A percentile compares a stretch with the other conserved stretches of the same genome.
phyloP scores from a whole-genome alignment of 2,329 filamentous ascomycete species.

The Exophiala sideris region DNA sequence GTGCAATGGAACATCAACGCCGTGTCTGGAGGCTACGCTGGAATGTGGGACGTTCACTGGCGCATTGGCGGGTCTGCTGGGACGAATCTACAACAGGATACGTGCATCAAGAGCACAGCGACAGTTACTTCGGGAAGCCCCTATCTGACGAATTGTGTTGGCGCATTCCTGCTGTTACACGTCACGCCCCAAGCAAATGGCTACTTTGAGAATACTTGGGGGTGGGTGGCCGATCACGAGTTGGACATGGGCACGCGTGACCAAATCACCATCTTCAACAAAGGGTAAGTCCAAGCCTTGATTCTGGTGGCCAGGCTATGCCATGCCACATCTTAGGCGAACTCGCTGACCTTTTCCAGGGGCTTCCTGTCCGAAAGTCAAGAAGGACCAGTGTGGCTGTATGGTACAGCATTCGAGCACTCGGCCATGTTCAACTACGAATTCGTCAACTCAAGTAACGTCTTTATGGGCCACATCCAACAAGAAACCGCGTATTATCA shows the following conservation, averaged over 20 bases:
- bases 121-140: constrained; percentile 29
- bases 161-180: constrained; percentile 56
- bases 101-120: constrained; percentile 35
- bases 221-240: constrained; percentile 36
- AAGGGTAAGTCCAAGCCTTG: constrained; percentile 42
- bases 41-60: constrained; percentile 36
- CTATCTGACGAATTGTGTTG: constrained; percentile 31
- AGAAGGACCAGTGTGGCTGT: constrained; percentile 54
- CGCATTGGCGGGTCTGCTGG: constrained; percentile 39
- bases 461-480: constrained; percentile 64
- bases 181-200: constrained; percentile 54
- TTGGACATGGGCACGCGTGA: constrained; percentile 29
- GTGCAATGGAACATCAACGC: constrained; percentile 38
- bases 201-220: constrained; percentile 36
- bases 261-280: constrained; percentile 65
- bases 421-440: constrained; percentile 69
- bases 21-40: constrained; percentile 30
- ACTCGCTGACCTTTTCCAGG: constrained; percentile 32
- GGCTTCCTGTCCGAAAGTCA: constrained; percentile 40
- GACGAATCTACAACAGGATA: constrained; percentile 31
- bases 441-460: constrained; percentile 56
- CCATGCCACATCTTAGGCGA: too few relatives aligned
- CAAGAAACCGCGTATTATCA: constrained; percentile 72
- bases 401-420: constrained; percentile 65
- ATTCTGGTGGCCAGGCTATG: neutral